Conservation (phyloP, 129 eudicot species). For the Artemisia annua region DNA sequence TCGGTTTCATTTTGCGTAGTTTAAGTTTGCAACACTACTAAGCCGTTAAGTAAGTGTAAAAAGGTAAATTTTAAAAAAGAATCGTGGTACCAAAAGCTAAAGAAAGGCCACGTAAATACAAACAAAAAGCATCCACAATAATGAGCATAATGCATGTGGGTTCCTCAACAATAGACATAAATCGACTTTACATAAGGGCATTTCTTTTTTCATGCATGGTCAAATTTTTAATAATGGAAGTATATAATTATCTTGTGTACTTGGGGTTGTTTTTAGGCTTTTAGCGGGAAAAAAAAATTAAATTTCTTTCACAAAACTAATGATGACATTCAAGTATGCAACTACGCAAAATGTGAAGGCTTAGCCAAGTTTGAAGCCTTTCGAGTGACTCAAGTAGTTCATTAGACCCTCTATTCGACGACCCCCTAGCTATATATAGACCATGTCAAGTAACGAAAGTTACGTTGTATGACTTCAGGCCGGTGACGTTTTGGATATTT, state of each 20-base stretch:
- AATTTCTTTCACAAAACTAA: neutral
- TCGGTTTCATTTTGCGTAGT: neutral
- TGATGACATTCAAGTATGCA: too few species aligned
- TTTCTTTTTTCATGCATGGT: constrained; percentile 1
- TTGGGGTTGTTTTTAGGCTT: neutral
- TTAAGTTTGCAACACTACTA: neutral
- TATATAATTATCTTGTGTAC: neutral
- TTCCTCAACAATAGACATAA: constrained; percentile 15
- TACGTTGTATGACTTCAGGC: too few species aligned
- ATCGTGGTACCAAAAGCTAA: neutral
- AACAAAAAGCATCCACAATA: constrained; percentile 23
- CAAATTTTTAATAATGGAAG: neutral
- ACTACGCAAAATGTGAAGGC: too few species aligned
- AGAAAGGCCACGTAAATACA: constrained; percentile 1
- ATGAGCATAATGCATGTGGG: constrained; percentile 25
- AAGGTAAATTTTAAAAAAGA: neutral
- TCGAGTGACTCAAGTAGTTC: too few species aligned
- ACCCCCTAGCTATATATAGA: too few species aligned
- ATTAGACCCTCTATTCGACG: too few species aligned
- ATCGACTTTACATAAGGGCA: constrained; percentile 13
- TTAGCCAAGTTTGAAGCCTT: too few species aligned
- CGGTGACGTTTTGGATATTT: neutral
- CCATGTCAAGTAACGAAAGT: too few species aligned
- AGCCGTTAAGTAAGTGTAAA: neutral
- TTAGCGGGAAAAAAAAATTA: neutral